Evolutionary conservation across 2,329 filamentous ascomycete species (phyloP).

Genomic region (Fusarium albosuccineum): DNA sequence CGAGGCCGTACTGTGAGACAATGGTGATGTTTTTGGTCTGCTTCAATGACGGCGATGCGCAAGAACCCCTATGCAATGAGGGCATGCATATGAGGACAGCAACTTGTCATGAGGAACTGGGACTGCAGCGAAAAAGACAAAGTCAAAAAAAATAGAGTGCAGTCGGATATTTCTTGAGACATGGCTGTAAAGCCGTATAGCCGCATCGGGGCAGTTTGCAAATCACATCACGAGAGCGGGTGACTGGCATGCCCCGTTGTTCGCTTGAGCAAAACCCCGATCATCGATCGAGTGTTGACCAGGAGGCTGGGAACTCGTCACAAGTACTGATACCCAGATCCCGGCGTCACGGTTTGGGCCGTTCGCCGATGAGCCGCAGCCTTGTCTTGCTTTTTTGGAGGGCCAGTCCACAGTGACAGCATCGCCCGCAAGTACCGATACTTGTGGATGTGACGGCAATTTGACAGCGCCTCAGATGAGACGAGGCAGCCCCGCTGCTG

Average conservation of each 20-base stretch:
- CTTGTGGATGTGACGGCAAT: conserved; percentile 21
- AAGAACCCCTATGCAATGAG: too few relatives aligned
- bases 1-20: not conserved
- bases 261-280: conserved; percentile 31
- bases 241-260: conserved; percentile 19
- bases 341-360: conserved; percentile 35
- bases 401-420: conserved; percentile 25
- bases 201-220: conserved; percentile 28
- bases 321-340: conserved; percentile 35
- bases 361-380: conserved; percentile 7
- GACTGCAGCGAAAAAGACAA: too few relatives aligned
- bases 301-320: conserved; percentile 30
- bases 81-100: too few relatives aligned
- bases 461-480: conserved; percentile 1
- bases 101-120: too few relatives aligned
- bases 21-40: too few relatives aligned
- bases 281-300: conserved; percentile 31
- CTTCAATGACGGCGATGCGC: too few relatives aligned
- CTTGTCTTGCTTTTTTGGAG: conserved; percentile 17
- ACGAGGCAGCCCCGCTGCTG: conserved; percentile 31
- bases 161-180: conserved; percentile 3
- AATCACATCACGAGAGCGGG: conserved; percentile 5
- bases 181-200: conserved; percentile 9
- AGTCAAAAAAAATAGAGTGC: not conserved
- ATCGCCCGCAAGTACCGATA: conserved; percentile 30